These are phyloP conservation scores for Plasmodium falciparum DNA, from an alignment of 169 alveolate genomes.

Conservation along the genomic window DNA sequence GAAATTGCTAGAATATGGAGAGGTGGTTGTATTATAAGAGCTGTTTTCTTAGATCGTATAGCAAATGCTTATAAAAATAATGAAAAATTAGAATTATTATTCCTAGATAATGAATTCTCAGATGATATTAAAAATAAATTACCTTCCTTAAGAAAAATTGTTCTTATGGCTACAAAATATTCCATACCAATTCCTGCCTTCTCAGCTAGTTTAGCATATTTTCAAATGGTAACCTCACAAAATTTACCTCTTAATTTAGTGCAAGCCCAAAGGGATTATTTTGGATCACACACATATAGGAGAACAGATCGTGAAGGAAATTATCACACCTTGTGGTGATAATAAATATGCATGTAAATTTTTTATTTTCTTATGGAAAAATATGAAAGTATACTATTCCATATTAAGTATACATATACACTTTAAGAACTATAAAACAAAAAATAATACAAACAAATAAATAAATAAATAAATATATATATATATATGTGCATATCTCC, in stretches of 20 bases:
- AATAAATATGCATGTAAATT: not conserved
- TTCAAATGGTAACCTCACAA: slow-evolving; percentile 81
- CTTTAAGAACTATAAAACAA: no score
- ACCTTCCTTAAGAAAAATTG: slow-evolving; percentile 83
- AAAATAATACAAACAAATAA: no score
- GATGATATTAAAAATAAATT: slow-evolving; percentile 67
- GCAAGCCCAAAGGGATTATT: slow-evolving; percentile 91
- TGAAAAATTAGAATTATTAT: slow-evolving; percentile 53
- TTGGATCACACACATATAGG: slow-evolving; percentile 89
- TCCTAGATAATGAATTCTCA: slow-evolving; percentile 69
- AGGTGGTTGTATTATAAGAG: slow-evolving; percentile 90
- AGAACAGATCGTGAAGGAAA: slow-evolving; percentile 84
- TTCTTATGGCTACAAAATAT: slow-evolving; percentile 76
- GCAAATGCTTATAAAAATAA: slow-evolving; percentile 76
- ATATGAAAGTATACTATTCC: no score
- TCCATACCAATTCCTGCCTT: slow-evolving; percentile 83
- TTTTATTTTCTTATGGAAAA: not conserved
- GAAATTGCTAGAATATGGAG: slow-evolving; percentile 88
- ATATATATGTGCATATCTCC: no score
- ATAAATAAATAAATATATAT: no score
- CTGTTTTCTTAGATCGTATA: slow-evolving; percentile 82
- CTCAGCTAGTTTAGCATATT: slow-evolving; percentile 82
- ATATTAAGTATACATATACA: not conserved
- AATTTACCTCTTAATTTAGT: slow-evolving; percentile 83
- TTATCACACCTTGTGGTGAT: slow-evolving; percentile 81